A percentile compares a stretch with the other conserved stretches of the same genome.
Conservation (phyloP, 192 early-diverging fungal species). For the Cladochytrium replicatum region DNA sequence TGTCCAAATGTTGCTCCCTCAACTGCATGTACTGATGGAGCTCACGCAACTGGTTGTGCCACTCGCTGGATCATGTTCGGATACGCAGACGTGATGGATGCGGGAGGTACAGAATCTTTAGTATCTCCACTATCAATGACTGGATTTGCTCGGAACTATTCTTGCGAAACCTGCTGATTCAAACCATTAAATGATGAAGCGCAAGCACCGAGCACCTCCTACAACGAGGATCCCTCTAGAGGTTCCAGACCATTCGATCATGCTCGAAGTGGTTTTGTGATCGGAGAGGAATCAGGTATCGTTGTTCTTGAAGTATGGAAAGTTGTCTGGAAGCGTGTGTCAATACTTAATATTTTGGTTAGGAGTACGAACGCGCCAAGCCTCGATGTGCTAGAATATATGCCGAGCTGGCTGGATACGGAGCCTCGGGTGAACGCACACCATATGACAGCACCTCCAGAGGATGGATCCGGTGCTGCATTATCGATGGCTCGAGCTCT, state of each 20-base stretch:
- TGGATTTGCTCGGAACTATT: conserved; percentile 79
- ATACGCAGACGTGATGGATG: conserved; percentile 92
- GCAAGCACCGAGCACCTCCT: conserved; percentile 67
- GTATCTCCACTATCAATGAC: conserved; percentile 78
- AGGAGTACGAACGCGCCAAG: conserved; percentile 75
- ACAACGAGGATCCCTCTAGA: conserved; percentile 64
- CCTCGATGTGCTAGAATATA: conserved; percentile 78
- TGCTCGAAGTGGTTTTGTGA: conserved; percentile 83
- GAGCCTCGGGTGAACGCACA: conserved; percentile 80
- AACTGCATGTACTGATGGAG: conserved; percentile 93
- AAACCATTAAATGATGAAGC: conserved; percentile 18
- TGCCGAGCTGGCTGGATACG: conserved; percentile 81
- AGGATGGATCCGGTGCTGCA: conserved; percentile 75
- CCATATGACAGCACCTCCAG: conserved; percentile 89
- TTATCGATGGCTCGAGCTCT: conserved; percentile 79
- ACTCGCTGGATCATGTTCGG: conserved; percentile 83
- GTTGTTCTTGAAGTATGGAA: conserved; percentile 63
- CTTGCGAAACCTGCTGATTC: no score
- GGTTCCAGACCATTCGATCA: conserved; percentile 86
- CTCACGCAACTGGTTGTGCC: conserved; percentile 89
- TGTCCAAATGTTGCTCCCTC: conserved; percentile 89
- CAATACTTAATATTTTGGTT: no score
- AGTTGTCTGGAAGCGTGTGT: not conserved
- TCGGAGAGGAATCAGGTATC: conserved; percentile 83
- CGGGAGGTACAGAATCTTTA: conserved; percentile 80